Base-by-base conservation (phyloP, 768 basidiomycete species). In the Termitomyces sp. region DNA sequence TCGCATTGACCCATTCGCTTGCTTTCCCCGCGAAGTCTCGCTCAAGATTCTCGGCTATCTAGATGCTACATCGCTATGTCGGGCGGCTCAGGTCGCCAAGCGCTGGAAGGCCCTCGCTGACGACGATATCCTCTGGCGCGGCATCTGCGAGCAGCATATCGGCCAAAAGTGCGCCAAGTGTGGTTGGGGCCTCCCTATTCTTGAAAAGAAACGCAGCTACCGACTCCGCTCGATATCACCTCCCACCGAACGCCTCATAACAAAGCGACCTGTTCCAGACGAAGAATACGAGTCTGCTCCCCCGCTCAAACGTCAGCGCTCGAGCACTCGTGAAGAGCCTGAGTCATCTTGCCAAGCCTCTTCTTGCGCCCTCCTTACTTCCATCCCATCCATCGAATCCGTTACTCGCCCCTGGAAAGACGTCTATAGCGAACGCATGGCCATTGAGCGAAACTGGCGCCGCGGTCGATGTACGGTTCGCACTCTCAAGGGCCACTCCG, bases 91-190 rank as follows among this genome's bases (percentile, higher is more conserved):
- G 70, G 94, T 98, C 50, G 86, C 84, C 55, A 84, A 79, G 54
- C 82, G 80, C 4, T 99, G 97, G 97, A 89, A 84, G 68, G 74
- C 74, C 30, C 84, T 98, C 7, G 96, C 96, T 0, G 96, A 98
- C 74, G 96, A 98, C 70, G 92, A 99, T 67, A 78, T 94, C 49
- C 83, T 99, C 51, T 99, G 97, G 97, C 82, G 89, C 43, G 87
- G 87, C 23, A 98, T 99, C 70, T 98, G 97, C 71, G 93, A 96
- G 69, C 97, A 99, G 70, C 97, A 99, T 62, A 98, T 99, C 57
- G 96, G 96, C 20, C 88, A 94, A 67, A 96, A 94, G 68, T 99
- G 97, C 67, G 85, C 82, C 66, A 97, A 96, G 72, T 98, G 97
- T 66, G 97, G 97, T 2, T 98, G 96, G 95, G 95, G 95, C 18